phyloP scores from a whole-genome alignment of 768 basidiomycete species.

The Hemileccinum impolitum region DNA sequence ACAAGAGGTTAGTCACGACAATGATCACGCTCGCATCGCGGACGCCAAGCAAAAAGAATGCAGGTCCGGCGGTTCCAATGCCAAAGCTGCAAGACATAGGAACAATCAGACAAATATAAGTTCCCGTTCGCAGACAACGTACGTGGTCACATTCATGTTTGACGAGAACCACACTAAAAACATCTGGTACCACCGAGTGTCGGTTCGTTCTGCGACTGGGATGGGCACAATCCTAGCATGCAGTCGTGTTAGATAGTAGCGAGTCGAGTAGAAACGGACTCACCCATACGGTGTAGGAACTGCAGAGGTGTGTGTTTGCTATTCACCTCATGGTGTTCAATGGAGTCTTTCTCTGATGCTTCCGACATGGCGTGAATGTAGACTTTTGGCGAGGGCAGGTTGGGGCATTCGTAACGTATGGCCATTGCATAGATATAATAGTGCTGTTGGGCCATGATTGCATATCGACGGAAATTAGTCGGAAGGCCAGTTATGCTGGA shows the following conservation, averaged over 20 bases:
- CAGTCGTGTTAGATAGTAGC: no score
- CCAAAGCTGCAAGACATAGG: conserved; percentile 36
- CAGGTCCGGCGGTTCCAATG: conserved; percentile 49
- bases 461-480: no score
- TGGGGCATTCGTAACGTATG: no score
- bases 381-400: no score
- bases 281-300: conserved; percentile 33
- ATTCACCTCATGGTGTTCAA: background rate
- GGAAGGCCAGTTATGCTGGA: no score
- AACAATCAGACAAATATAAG: background rate
- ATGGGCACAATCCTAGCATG: conserved; percentile 39
- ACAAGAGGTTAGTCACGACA: conserved; percentile 46
- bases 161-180: conserved; percentile 52
- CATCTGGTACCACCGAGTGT: conserved; percentile 44
- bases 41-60: conserved; percentile 45
- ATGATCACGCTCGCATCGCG: conserved; percentile 41
- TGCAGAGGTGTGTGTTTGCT: conserved; percentile 1
- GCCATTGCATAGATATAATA: no score
- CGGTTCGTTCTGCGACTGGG: conserved; percentile 33
- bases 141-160: conserved; percentile 44
- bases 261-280: background rate
- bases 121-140: conserved; percentile 11
- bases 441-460: no score
- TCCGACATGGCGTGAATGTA: background rate
- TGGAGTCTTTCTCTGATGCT: background rate